Evolutionary conservation across 306 rosid species (phyloP).

Genomic region (Sicyos edulis): DNA sequence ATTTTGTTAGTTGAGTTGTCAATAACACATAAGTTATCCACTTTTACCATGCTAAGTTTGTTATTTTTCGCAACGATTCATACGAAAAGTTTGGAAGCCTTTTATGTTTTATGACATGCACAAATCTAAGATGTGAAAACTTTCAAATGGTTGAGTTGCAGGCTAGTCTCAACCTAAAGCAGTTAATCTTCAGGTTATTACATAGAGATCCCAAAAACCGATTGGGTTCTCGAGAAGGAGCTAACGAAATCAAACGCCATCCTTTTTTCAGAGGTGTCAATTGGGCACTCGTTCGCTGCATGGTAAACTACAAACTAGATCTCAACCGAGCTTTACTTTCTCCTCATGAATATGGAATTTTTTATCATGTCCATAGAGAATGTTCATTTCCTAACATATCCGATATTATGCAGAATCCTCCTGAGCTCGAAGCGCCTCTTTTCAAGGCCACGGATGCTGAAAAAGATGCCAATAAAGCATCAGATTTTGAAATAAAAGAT

Average conservation of each 20-base stretch:
- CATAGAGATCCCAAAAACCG: conserved; percentile 77
- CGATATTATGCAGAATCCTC: conserved; percentile 57
- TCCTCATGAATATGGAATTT: neutral
- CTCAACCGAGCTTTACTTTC: neutral
- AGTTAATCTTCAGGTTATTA: conserved; percentile 62
- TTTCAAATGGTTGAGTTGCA: conserved; percentile 30
- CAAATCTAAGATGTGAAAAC: neutral
- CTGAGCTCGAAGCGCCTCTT: conserved; percentile 66
- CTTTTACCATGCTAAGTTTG: neutral
- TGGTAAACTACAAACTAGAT: conserved; percentile 37
- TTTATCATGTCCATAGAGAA: neutral
- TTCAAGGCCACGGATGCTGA: conserved; percentile 41
- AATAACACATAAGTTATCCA: neutral
- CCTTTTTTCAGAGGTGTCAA: conserved; percentile 74
- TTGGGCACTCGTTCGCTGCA: conserved; percentile 90
- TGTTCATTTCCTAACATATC: neutral
- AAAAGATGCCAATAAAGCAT: conserved; percentile 31
- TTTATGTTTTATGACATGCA: neutral
- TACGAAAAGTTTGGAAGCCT: neutral
- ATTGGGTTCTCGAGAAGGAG: conserved; percentile 79
- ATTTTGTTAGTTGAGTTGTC: neutral
- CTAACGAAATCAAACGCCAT: conserved; percentile 73
- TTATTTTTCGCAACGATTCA: neutral
- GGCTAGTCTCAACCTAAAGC: conserved; percentile 72
- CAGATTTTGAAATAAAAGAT: conserved; percentile 52